Evolutionary conservation across 2,329 filamentous ascomycete species (phyloP).

Genomic region (Knufia fluminis): DNA sequence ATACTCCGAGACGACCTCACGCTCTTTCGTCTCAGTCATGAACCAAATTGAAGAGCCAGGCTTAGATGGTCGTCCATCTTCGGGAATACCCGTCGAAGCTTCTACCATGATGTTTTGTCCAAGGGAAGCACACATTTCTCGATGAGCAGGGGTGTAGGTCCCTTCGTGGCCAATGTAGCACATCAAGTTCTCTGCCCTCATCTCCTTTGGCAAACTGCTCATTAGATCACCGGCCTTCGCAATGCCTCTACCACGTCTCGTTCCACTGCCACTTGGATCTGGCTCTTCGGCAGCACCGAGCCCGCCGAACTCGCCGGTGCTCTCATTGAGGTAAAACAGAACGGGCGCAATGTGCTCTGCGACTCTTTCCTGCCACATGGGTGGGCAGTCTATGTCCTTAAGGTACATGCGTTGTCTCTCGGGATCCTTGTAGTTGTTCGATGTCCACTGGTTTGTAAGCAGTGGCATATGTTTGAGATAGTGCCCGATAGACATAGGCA

Average conservation of each 20-base stretch:
- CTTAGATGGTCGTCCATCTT: slow-evolving; percentile 60
- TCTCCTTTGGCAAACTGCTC: slow-evolving; percentile 76
- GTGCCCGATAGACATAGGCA: slow-evolving; percentile 79
- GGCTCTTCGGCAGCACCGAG: slow-evolving; percentile 45
- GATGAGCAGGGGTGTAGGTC: slow-evolving; percentile 88
- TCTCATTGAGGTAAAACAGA: slow-evolving; percentile 87
- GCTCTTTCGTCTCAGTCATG: slow-evolving; percentile 94
- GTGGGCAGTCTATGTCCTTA: slow-evolving; percentile 93
- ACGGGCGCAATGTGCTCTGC: slow-evolving; percentile 66
- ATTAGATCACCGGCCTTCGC: slow-evolving; percentile 82
- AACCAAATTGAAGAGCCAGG: slow-evolving; percentile 94
- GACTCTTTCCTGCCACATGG: slow-evolving; percentile 74
- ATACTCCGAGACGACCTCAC: slow-evolving; percentile 82
- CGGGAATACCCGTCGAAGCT: slow-evolving; percentile 56
- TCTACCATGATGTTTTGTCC: slow-evolving; percentile 99
- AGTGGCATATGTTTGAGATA: slow-evolving; percentile 82
- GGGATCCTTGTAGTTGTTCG: slow-evolving; percentile 66
- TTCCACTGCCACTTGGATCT: slow-evolving; percentile 33
- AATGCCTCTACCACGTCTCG: slow-evolving; percentile 45
- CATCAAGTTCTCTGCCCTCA: slow-evolving; percentile 95
- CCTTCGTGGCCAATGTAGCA: slow-evolving; percentile 97
- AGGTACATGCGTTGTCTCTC: slow-evolving; percentile 80
- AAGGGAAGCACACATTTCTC: slow-evolving; percentile 93
- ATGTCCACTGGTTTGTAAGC: slow-evolving; percentile 72
- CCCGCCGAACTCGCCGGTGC: slow-evolving; percentile 50